These are phyloP conservation scores for Ophiostoma tasmaniense DNA, from an alignment of 2,329 filamentous ascomycete genomes.

Conservation along the genomic window DNA sequence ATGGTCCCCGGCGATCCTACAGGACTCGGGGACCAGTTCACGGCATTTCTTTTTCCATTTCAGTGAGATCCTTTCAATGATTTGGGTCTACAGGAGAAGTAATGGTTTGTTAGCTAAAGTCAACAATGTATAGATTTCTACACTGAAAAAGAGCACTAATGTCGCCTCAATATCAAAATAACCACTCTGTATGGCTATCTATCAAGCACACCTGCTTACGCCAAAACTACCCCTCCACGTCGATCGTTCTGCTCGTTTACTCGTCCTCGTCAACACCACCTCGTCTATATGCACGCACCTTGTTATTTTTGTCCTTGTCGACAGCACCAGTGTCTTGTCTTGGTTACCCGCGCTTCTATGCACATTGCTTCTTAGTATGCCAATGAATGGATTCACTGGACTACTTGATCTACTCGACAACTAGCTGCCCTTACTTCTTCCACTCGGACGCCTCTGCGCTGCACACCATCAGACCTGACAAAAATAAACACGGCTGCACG, in stretches of 20 bases:
- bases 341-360: background rate
- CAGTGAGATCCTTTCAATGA: background rate
- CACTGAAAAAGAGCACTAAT: background rate
- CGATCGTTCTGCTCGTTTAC: background rate
- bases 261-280: background rate
- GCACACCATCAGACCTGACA: background rate
- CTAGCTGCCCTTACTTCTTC: background rate
- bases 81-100: background rate
- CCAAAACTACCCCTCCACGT: background rate
- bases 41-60: background rate
- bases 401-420: too few species aligned
- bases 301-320: background rate
- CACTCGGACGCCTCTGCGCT: background rate
- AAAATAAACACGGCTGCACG: constrained; percentile 5
- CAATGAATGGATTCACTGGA: too few species aligned
- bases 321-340: background rate
- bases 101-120: too few species aligned
- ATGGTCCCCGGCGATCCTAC: background rate
- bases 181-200: background rate
- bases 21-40: background rate
- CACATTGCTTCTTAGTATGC: background rate
- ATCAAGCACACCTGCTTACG: background rate
- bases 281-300: background rate
- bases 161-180: background rate
- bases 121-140: too few species aligned